Conservation (phyloP, 2,329 filamentous ascomycete species). For the Didymella exigua region DNA sequence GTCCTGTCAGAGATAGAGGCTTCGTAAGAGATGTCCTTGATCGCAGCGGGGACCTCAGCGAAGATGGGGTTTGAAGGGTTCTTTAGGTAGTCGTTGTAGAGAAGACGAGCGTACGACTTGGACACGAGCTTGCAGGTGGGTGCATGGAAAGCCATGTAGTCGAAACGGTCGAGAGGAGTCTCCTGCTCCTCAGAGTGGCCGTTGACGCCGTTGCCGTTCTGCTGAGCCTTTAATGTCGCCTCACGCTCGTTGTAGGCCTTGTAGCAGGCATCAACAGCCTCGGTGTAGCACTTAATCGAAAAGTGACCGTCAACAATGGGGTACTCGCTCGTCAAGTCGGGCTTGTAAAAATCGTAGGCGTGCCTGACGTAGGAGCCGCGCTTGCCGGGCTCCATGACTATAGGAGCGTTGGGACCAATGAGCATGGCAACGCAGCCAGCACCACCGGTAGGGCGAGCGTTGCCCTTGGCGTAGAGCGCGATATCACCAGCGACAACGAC, state of each 20-base stretch:
- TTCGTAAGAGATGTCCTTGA: constrained; percentile 54
- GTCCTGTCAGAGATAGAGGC: constrained; percentile 58
- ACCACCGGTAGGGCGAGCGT: constrained; percentile 59
- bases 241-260: constrained; percentile 59
- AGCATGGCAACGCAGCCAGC: constrained; percentile 62
- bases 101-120: constrained; percentile 59
- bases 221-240: constrained; percentile 52
- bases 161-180: constrained; percentile 58
- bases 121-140: constrained; percentile 62
- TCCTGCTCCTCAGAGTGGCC: constrained; percentile 48
- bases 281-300: constrained; percentile 60
- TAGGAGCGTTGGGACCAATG: constrained; percentile 57
- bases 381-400: constrained; percentile 57
- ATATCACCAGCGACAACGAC: constrained; percentile 61
- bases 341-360: constrained; percentile 63
- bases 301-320: constrained; percentile 60
- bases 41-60: constrained; percentile 56
- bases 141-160: constrained; percentile 62
- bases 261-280: constrained; percentile 60
- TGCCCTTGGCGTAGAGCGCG: constrained; percentile 61
- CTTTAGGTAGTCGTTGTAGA: constrained; percentile 59
- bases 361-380: constrained; percentile 59
- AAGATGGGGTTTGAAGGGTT: constrained; percentile 56
- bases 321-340: constrained; percentile 60
- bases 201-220: constrained; percentile 48